Percentiles rank a stretch among this genome's conserved stretches.
phyloP scores from a whole-genome alignment of 257 asterid genomes.

The Scutellaria galericulata region DNA sequence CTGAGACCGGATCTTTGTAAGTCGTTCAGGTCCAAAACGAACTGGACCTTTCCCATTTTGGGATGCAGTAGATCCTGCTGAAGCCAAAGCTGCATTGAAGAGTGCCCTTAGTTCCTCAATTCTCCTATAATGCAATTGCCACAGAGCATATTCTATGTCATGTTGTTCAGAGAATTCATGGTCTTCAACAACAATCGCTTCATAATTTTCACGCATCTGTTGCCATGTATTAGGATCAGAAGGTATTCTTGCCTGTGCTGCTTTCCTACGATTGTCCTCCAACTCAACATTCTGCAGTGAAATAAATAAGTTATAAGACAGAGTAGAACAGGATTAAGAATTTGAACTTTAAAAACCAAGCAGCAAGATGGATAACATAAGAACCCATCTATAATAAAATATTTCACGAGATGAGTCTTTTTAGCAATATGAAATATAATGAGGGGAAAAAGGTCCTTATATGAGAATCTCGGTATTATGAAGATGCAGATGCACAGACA shows the following conservation, averaged over 20 bases:
- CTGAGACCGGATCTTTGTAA: conserved; percentile 74
- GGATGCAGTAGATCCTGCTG: conserved; percentile 55
- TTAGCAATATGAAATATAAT: not conserved
- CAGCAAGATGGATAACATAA: conserved; percentile 9
- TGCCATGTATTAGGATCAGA: conserved; percentile 89
- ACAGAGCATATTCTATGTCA: conserved; percentile 75
- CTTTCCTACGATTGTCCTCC: conserved; percentile 73
- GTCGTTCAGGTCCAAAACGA: conserved; percentile 64
- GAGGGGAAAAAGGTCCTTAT: not conserved
- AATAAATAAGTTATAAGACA: conserved; percentile 12
- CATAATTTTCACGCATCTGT: conserved; percentile 82
- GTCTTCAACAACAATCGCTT: conserved; percentile 80
- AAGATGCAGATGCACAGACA: not conserved
- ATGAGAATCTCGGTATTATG: not conserved
- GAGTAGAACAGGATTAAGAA: conserved; percentile 7
- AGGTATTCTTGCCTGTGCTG: conserved; percentile 73
- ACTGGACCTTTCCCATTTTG: conserved; percentile 69
- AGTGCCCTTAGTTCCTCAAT: conserved; percentile 82
- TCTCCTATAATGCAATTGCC: conserved; percentile 88
- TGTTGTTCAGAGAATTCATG: conserved; percentile 78
- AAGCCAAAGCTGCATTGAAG: conserved; percentile 62
- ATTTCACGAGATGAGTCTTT: not conserved
- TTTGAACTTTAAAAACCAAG: not conserved
- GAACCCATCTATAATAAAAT: too few relatives aligned
- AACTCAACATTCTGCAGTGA: conserved; percentile 63